A percentile compares a stretch with the other conserved stretches of the same genome.
Evolutionary conservation across 2,329 filamentous ascomycete species (phyloP).

Genomic region (Hypoxylon sp.): DNA sequence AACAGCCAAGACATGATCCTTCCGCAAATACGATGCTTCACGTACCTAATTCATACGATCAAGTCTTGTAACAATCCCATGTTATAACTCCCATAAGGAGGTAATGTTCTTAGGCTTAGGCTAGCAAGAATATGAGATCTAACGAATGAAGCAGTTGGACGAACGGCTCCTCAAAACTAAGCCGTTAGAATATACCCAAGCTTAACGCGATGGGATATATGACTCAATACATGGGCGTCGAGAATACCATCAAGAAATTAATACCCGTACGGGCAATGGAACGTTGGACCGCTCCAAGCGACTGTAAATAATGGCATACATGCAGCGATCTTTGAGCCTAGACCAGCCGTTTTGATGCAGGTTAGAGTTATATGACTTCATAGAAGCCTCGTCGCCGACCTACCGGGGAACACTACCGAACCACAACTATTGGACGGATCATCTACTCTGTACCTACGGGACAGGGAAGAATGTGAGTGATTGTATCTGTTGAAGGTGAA

Average conservation of each 20-base stretch:
- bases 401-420: not conserved
- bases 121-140: not conserved
- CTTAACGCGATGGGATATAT: not conserved
- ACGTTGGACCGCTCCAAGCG: not conserved
- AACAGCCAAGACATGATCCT: not conserved
- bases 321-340: not conserved
- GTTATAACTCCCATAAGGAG: not conserved
- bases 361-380: not conserved
- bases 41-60: not conserved
- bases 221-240: not conserved
- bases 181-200: not conserved
- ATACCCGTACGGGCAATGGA: not conserved
- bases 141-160: not conserved
- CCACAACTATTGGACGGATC: not conserved
- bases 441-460: not conserved
- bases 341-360: not conserved
- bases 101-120: not conserved
- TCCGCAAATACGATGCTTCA: not conserved
- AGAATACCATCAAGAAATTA: not conserved
- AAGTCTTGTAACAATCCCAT: not conserved
- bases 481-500: not conserved
- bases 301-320: not conserved
- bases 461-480: conserved; percentile 1
- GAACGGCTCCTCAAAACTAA: not conserved
- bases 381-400: not conserved